Evolutionary conservation across 116 monocot species (phyloP), one percentile per base, ranked within the genome.

Genomic region (Phalaenopsis hybrid): DNA sequence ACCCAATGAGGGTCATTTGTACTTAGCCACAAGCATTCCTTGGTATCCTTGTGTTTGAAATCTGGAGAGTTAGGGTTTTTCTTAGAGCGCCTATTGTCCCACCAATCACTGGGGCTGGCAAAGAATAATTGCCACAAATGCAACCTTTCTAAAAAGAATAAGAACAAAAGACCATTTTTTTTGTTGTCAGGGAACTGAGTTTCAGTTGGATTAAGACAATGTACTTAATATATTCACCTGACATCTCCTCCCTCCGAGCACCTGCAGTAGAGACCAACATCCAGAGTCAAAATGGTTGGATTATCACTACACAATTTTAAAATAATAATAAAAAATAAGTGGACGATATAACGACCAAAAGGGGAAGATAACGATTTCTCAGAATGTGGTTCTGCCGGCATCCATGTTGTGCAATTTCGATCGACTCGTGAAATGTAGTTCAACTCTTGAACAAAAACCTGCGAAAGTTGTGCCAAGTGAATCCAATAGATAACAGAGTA

Each of bases 101-200:
- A 89, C 97, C 97, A 97, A 84, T 94, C 97, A 31, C 80, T 43
- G 70, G 94, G 94, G 73, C 59, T 91, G 9, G 91, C 83, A 81
- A 97, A 94, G 83, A 97, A 97, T 9, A 92, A 37, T 82, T 97
- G 97, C 97, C 97, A 97, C 44, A 94, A 81, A 28, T 43, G 74
- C 15, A 90, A 77, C 23, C 89, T 85, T 0, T 83, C 90, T 75
- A 76, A 76, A 43, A 10, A 16, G 20, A n/a, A 75, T 33, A 15
- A 72, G 15, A 72, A 34, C 2, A 15, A 72, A 72, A 72, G 37
- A 52, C 11, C 52, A 52, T 0, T 13, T 11, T 16, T 31, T 31
- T 31, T 31, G 1, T 52, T 13, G 12, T 52, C 49, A 2, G 11
- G 10, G 49, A 49, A 49, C 0, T 11, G 7, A 1, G 5, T 59